Conservation (phyloP, 257 asterid species). For the Pogostemon cablin region DNA sequence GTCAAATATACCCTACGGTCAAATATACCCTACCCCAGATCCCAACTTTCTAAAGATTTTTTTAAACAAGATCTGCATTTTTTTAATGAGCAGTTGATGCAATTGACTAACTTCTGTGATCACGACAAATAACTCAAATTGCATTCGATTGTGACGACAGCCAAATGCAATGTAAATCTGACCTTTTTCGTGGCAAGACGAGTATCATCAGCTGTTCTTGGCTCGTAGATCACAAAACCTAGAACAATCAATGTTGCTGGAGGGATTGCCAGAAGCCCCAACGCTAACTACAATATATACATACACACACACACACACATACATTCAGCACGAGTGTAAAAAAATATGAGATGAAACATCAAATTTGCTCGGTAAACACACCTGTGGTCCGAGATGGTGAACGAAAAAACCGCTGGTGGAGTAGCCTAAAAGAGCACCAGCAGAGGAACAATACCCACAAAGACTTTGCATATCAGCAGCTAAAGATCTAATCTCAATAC, state of each 20-base stretch:
- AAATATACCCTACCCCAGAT: too few relatives aligned
- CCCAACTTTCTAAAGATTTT: not conserved
- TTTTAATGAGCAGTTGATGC: not conserved
- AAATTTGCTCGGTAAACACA: slow-evolving; percentile 8
- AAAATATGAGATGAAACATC: not conserved
- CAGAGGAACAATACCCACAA: slow-evolving; percentile 55
- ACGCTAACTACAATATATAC: slow-evolving; percentile 35
- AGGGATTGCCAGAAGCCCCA: slow-evolving; percentile 51
- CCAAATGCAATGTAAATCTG: not conserved
- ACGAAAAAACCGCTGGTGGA: slow-evolving; percentile 67
- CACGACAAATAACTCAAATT: not conserved
- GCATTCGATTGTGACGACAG: not conserved
- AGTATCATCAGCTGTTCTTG: slow-evolving; percentile 30
- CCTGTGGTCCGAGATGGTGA: slow-evolving; percentile 69
- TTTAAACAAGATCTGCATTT: not conserved
- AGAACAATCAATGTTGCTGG: slow-evolving; percentile 39
- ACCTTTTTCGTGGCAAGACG: slow-evolving; percentile 38
- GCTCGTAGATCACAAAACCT: slow-evolving; percentile 50
- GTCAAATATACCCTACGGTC: too few relatives aligned
- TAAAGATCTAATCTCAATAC: slow-evolving; percentile 52
- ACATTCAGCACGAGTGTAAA: not conserved
- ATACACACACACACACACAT: not conserved
- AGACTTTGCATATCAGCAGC: slow-evolving; percentile 79
- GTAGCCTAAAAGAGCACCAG: slow-evolving; percentile 71
- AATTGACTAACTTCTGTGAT: not conserved